Evolutionary conservation across 352 stramenopile species (phyloP).

Genomic region (Sclerospora graminicola): DNA sequence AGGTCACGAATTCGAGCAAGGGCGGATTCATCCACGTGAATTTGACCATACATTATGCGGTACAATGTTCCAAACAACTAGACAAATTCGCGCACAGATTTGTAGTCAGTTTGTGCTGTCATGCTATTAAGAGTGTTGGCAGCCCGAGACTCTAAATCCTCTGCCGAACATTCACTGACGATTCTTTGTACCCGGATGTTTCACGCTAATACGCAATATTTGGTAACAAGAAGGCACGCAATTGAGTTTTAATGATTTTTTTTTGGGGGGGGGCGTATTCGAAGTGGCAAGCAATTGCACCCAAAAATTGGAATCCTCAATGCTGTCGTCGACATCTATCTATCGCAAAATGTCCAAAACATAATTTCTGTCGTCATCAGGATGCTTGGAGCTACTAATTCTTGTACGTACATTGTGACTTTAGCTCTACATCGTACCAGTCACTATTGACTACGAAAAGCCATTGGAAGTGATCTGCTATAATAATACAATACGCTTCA

Average conservation of each 20-base stretch:
- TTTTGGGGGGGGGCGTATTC: conserved; percentile 72
- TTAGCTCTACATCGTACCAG: conserved; percentile 67
- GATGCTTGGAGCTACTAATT: too few species aligned
- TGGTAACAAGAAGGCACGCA: conserved; percentile 61
- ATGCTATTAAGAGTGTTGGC: conserved; percentile 60
- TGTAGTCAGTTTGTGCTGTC: conserved; percentile 68
- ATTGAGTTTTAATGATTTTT: conserved; percentile 88
- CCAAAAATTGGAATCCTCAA: conserved; percentile 74
- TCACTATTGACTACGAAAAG: conserved; percentile 85
- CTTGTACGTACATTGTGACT: too few species aligned
- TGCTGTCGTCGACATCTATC: conserved; percentile 59
- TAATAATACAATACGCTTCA: too few species aligned
- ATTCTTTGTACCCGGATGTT: conserved; percentile 60
- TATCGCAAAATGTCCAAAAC: conserved; percentile 62
- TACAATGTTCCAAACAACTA: conserved; percentile 77
- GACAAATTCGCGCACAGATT: conserved; percentile 58
- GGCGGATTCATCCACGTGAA: conserved; percentile 75
- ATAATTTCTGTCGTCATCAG: too few species aligned
- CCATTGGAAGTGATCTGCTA: conserved; percentile 71
- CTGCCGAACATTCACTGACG: conserved; percentile 49
- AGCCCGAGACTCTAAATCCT: conserved; percentile 47
- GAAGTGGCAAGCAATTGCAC: conserved; percentile 73
- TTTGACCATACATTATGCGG: conserved; percentile 80
- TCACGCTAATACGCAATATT: conserved; percentile 76
- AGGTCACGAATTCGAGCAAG: conserved; percentile 60